Percentiles rank a stretch among this genome's conserved stretches.
phyloP scores from a whole-genome alignment of 83 land plant genomes.

The Thuja plicata region DNA sequence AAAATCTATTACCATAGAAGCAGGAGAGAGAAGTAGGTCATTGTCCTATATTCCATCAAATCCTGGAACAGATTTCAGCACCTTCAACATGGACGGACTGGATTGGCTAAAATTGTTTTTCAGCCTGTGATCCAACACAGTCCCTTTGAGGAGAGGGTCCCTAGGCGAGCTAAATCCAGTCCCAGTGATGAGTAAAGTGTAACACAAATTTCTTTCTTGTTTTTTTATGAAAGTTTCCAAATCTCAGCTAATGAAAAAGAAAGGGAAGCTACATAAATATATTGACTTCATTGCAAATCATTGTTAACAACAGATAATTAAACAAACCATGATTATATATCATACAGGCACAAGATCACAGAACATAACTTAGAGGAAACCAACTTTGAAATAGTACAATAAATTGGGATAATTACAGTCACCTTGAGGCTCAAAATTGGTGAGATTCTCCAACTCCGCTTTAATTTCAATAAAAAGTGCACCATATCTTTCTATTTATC shows the following conservation, averaged over 20 bases:
- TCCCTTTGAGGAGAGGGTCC: background rate
- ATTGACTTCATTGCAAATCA: background rate
- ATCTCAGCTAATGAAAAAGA: constrained; percentile 53
- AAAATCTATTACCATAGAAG: too few relatives aligned
- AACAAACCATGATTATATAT: too few relatives aligned
- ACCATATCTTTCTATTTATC: constrained; percentile 49
- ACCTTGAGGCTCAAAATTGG: constrained; percentile 41
- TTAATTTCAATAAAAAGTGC: constrained; percentile 57
- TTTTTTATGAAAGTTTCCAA: constrained; percentile 78
- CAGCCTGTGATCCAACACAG: background rate
- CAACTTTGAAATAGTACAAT: too few relatives aligned
- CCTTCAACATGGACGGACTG: too few relatives aligned
- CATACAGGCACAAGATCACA: background rate
- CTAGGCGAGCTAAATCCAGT: too few relatives aligned
- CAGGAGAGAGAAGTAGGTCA: too few relatives aligned
- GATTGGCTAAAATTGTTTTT: too few relatives aligned
- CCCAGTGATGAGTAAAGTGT: constrained; percentile 46
- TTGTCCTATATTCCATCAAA: too few relatives aligned
- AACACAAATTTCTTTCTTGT: constrained; percentile 70
- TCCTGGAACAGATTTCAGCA: too few relatives aligned
- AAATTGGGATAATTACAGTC: too few relatives aligned
- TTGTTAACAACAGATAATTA: background rate
- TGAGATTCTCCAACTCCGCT: constrained; percentile 87
- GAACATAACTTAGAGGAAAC: too few relatives aligned
- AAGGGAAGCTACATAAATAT: too few relatives aligned